Conservation (phyloP, 352 stramenopile species). For the Pythium aquatile region DNA sequence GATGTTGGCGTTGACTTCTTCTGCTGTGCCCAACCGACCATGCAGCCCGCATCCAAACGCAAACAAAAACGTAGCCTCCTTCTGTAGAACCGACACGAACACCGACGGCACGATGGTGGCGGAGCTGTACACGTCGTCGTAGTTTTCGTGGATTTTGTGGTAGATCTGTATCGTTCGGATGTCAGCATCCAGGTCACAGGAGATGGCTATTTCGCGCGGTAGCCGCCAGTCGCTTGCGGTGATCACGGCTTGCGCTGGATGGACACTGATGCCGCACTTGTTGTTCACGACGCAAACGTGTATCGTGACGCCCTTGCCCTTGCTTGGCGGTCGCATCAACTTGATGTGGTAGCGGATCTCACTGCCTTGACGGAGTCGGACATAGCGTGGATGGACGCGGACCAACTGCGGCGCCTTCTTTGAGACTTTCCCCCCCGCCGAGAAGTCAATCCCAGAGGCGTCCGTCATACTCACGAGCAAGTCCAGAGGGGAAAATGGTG, state of each 20-base stretch:
- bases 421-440: conserved; percentile 15
- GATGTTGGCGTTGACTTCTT: conserved; percentile 42
- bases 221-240: conserved; percentile 53
- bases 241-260: conserved; percentile 46
- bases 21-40: conserved; percentile 49
- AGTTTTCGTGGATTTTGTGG: conserved; percentile 62
- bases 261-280: conserved; percentile 53
- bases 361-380: conserved; percentile 59
- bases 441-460: neutral
- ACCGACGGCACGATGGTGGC: conserved; percentile 52
- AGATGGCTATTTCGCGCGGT: conserved; percentile 44
- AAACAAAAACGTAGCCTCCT: conserved; percentile 74
- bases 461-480: conserved; percentile 2
- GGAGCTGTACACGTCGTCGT: conserved; percentile 48
- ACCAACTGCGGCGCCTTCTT: conserved; percentile 44
- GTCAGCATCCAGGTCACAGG: conserved; percentile 46
- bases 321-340: conserved; percentile 44
- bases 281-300: conserved; percentile 63
- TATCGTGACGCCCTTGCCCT: conserved; percentile 56
- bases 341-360: conserved; percentile 67
- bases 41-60: conserved; percentile 59
- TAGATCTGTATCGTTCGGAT: conserved; percentile 69
- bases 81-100: conserved; percentile 67
- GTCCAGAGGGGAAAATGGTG: neutral
- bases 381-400: conserved; percentile 53